Conservation (phyloP, 257 asterid species). For the Galeopsis tetrahit region DNA sequence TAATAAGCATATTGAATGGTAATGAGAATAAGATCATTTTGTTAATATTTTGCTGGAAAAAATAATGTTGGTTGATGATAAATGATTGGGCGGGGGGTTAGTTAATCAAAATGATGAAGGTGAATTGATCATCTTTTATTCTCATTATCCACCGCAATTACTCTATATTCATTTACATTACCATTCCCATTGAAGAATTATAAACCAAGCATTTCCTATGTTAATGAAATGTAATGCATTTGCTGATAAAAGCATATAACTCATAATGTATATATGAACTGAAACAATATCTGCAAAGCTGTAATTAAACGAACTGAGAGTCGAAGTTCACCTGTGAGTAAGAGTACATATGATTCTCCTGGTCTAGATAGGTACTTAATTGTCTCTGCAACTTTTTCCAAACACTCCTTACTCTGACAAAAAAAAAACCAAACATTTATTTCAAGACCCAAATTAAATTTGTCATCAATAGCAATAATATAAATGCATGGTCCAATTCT, state of each 20-base stretch:
- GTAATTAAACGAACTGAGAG: conserved; percentile 19
- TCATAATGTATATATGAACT: conserved; percentile 5
- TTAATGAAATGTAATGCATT: neutral
- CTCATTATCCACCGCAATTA: no score
- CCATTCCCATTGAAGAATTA: neutral
- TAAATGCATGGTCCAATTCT: conserved; percentile 10
- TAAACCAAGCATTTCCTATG: neutral
- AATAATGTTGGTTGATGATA: no score
- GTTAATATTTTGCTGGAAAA: no score
- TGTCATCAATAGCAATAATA: conserved; percentile 16
- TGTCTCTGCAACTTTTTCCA: conserved; percentile 88
- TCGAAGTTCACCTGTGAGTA: conserved; percentile 74
- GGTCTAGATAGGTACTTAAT: conserved; percentile 64
- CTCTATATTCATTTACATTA: no score
- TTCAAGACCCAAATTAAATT: neutral
- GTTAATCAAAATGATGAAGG: no score
- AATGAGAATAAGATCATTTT: no score
- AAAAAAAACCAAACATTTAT: conserved; percentile 20
- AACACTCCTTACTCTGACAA: conserved; percentile 91
- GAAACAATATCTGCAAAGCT: neutral
- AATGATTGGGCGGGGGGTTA: no score
- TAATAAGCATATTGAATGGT: no score
- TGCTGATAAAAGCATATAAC: conserved; percentile 1
- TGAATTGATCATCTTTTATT: no score
- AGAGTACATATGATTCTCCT: conserved; percentile 60